These are phyloP conservation scores for Schwanniomyces occidentalis DNA, from an alignment of 805 yeast species.

Conservation along the genomic window DNA sequence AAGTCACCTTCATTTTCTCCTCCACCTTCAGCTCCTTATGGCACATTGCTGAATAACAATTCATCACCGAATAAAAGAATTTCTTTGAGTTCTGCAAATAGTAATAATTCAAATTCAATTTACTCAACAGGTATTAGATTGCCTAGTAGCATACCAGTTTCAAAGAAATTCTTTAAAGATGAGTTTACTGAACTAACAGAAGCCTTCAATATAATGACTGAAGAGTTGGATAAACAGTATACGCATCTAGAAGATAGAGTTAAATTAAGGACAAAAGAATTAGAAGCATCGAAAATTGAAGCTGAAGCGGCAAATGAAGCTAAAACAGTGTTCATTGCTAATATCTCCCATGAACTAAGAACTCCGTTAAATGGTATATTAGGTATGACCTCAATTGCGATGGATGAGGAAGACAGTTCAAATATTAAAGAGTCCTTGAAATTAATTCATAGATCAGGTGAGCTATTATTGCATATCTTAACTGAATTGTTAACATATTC, in stretches of 20 bases:
- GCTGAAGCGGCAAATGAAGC: slow-evolving; percentile 97
- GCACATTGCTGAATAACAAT: slow-evolving; percentile 1
- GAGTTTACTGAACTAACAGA: slow-evolving; percentile 86
- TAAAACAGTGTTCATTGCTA: slow-evolving; percentile 57
- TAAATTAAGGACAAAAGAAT: slow-evolving; percentile 77
- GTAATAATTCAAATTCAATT: slow-evolving; percentile 39
- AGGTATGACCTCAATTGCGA: slow-evolving; percentile 92
- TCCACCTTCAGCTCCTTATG: slow-evolving; percentile 14
- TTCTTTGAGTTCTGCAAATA: slow-evolving; percentile 28
- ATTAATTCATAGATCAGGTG: slow-evolving; percentile 89
- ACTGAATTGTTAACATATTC: slow-evolving; percentile 90
- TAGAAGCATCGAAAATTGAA: slow-evolving; percentile 82
- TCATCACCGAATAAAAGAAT: slow-evolving; percentile 32
- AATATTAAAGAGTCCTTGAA: slow-evolving; percentile 75
- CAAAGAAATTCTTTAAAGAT: slow-evolving; percentile 61
- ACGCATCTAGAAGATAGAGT: slow-evolving; percentile 86
- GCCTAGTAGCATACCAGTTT: slow-evolving; percentile 36
- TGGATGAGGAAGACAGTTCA: slow-evolving; percentile 74
- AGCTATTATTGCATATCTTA: slow-evolving; percentile 79
- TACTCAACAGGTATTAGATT: slow-evolving; percentile 40
- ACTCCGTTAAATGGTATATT: slow-evolving; percentile 95
- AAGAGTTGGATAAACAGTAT: slow-evolving; percentile 82
- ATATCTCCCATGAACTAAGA: slow-evolving; percentile 63
- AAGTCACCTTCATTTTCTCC: slow-evolving; percentile 11
- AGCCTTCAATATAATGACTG: slow-evolving; percentile 89